A percentile compares a stretch with the other conserved stretches of the same genome.
Conservation (phyloP, 2,329 filamentous ascomycete genomes). For the Cladophialophora psammophila region DNA sequence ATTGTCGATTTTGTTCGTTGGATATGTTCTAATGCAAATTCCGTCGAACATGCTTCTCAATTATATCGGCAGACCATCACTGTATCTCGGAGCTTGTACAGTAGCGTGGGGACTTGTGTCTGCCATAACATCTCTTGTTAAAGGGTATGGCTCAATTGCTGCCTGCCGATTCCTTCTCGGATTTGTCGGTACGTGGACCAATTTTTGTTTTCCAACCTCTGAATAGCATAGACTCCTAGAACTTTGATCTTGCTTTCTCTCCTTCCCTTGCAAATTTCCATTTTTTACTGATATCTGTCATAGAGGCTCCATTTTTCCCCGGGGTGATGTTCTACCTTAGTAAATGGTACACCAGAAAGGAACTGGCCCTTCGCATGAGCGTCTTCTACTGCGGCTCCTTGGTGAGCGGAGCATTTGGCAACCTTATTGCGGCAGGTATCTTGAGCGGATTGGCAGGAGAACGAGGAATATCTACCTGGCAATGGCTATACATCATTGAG, state of each 20-base stretch:
- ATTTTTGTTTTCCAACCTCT: no score
- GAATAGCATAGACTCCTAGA: no score
- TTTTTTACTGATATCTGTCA: no score
- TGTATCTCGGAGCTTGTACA: slow-evolving; percentile 55
- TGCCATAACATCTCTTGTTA: slow-evolving; percentile 53
- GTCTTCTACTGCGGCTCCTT: slow-evolving; percentile 66
- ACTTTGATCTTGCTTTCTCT: no score
- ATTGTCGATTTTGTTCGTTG: neutral
- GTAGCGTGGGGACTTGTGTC: slow-evolving; percentile 57
- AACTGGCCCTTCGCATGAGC: slow-evolving; percentile 61
- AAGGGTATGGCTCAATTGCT: slow-evolving; percentile 50
- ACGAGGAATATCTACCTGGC: slow-evolving; percentile 58
- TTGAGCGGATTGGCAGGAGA: slow-evolving; percentile 58
- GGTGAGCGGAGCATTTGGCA: slow-evolving; percentile 61
- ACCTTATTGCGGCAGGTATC: slow-evolving; percentile 62
- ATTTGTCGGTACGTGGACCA: no score
- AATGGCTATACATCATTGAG: slow-evolving; percentile 68
- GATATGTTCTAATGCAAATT: no score
- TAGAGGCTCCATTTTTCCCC: slow-evolving; percentile 58
- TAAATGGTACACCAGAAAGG: slow-evolving; percentile 70
- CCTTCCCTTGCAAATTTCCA: no score
- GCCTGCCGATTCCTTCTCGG: slow-evolving; percentile 55
- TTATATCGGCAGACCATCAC: slow-evolving; percentile 45
- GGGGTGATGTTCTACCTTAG: slow-evolving; percentile 59
- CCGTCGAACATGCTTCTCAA: slow-evolving; percentile 54